Base-by-base conservation (phyloP, 2,329 filamentous ascomycete species). In the Xylaria sp. region DNA sequence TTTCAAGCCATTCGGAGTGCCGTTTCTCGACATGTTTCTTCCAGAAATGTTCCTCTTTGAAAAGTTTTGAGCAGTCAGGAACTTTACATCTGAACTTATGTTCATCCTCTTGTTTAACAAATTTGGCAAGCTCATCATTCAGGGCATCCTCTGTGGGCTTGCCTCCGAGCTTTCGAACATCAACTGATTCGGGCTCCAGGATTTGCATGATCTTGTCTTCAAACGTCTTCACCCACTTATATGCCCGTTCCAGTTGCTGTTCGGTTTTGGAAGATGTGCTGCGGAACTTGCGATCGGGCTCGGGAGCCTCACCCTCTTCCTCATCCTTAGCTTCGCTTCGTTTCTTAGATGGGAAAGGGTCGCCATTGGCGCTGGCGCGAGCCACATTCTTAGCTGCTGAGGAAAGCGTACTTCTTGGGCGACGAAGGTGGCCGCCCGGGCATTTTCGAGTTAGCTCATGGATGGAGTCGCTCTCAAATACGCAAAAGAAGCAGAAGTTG, bases 401-500 rank as follows among this genome's bases (percentile, higher is more conserved):
- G 4, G 92, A 96, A 40, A 98, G 86, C 42, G 93, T 97, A 75
- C 92, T 92, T 66, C 94, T 88, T 46, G 96, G 96, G 58, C 96
- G 91, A 71, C 96, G 93, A 70, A 99, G 89, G 84, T 99, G 96
- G n/a, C 96, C 96, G 49, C 96, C 96, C 31, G 96, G 94, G 75
- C 96, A 99, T 82, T 99, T 98, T 68, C 96, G 90, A 48, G 93
- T 94, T 73, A 99, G 85, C 81, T 99, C 96, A 77, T 99, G 96
- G 26, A 98, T 91, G 0, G 95, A 98, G 80, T 99, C 96, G 77
- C 94, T 96, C 81, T 99, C 96, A 74, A 99, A 98, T 5, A 99
- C 97, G 79, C 96, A 99, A 84, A 98, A 99, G 85, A 99, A 97
- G 84, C 96, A 99, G 83, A 99, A 98, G 82, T 96, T 97, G 86